Percentiles rank a stretch among this genome's conserved stretches.
Evolutionary conservation across 768 basidiomycete species (phyloP).

Genomic region (Xerocomus brunneocitrinus): DNA sequence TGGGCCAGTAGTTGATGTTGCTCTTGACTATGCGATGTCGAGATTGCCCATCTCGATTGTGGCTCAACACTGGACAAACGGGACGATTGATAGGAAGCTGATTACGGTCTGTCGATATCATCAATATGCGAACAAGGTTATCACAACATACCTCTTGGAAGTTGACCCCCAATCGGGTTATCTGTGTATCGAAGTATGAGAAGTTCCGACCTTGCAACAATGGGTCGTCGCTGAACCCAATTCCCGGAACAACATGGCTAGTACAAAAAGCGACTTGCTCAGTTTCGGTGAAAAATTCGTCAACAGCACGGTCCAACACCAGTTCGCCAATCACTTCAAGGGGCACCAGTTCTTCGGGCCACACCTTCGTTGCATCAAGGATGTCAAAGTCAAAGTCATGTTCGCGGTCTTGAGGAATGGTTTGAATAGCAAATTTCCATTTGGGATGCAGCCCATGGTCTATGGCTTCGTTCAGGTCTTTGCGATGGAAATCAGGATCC

Average conservation of each 20-base stretch:
- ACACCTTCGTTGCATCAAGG: slow-evolving; percentile 81
- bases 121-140: neutral
- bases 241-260: slow-evolving; percentile 51
- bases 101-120: neutral
- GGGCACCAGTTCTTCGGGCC: slow-evolving; percentile 80
- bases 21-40: slow-evolving; percentile 57
- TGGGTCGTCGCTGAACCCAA: slow-evolving; percentile 73
- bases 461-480: slow-evolving; percentile 84
- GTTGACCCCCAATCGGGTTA: slow-evolving; percentile 75
- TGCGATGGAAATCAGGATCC: slow-evolving; percentile 89
- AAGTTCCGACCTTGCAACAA: slow-evolving; percentile 84
- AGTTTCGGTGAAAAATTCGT: slow-evolving; percentile 81
- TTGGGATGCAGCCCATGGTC: slow-evolving; percentile 62
- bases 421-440: slow-evolving; percentile 70
- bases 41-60: slow-evolving; percentile 57
- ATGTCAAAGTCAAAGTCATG: slow-evolving; percentile 86
- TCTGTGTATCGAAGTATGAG: slow-evolving; percentile 83
- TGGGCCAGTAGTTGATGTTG: slow-evolving; percentile 78
- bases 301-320: slow-evolving; percentile 55
- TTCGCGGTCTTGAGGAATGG: slow-evolving; percentile 64
- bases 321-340: slow-evolving; percentile 75
- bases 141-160: slow-evolving; percentile 52
- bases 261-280: slow-evolving; percentile 93
- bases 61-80: slow-evolving; percentile 68
- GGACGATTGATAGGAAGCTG: slow-evolving; percentile 81